Percentiles rank a stretch among this genome's conserved stretches.
Conservation (phyloP, 192 early-diverging fungal genomes). For the Backusella australiensis region DNA sequence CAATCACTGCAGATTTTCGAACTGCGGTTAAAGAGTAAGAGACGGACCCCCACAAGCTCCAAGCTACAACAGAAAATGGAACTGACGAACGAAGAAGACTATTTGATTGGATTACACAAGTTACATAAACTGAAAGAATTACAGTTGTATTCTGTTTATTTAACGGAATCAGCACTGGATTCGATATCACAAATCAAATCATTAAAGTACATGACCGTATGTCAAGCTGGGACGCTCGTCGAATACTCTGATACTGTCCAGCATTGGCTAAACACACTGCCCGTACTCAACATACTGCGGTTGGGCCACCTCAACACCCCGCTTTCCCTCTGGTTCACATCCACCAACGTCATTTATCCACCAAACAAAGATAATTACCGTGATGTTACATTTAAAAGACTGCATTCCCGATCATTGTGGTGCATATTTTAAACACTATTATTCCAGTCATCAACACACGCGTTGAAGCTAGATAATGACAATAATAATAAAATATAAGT, state of each 20-base stretch:
- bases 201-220: neutral
- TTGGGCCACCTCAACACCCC: neutral
- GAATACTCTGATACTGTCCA: neutral
- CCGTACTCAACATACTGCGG: neutral
- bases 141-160: neutral
- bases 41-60: neutral
- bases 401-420: neutral
- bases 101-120: neutral
- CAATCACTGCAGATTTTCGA: constrained; percentile 14
- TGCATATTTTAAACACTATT: neutral
- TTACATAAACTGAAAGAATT: neutral
- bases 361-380: neutral
- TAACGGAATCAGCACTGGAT: neutral
- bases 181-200: neutral
- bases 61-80: neutral
- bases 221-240: neutral
- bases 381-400: neutral
- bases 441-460: neutral
- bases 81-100: neutral
- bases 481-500: neutral
- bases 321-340: neutral
- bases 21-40: neutral
- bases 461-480: neutral
- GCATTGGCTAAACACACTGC: neutral
- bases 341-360: neutral